Conservation (phyloP, 176 grass and related monocot genomes). For the Musa schizocarpa region DNA sequence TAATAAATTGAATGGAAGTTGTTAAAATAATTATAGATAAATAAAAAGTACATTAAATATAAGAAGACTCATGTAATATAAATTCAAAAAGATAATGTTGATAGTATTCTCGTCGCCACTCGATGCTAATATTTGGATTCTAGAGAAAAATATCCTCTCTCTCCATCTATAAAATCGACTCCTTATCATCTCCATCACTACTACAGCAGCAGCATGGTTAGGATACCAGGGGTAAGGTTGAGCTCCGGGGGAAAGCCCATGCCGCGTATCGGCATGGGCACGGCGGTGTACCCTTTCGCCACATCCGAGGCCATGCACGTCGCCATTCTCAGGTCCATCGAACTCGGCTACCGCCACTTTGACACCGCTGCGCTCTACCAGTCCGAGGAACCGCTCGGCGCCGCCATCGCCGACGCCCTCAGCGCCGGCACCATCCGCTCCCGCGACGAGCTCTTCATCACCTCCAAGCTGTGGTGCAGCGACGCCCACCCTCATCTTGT, state of each 20-base stretch:
- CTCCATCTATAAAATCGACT: too few relatives aligned
- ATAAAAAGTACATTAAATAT: too few relatives aligned
- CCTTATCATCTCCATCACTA: too few relatives aligned
- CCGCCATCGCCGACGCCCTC: constrained; percentile 40
- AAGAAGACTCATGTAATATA: too few relatives aligned
- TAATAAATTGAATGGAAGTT: too few relatives aligned
- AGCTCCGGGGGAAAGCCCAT: constrained; percentile 8
- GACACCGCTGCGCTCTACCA: constrained; percentile 53
- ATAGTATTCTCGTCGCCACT: too few relatives aligned
- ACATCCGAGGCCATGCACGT: constrained; percentile 23
- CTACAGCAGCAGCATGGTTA: neutral
- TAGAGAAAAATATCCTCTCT: too few relatives aligned
- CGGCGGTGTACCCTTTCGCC: constrained; percentile 34
- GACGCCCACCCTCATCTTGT: constrained; percentile 39
- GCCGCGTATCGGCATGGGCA: constrained; percentile 49
- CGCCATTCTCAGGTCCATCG: constrained; percentile 39
- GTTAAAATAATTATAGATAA: too few relatives aligned
- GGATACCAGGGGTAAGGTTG: constrained; percentile 14
- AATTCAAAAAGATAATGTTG: too few relatives aligned
- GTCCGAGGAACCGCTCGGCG: constrained; percentile 45
- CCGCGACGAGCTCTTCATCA: constrained; percentile 52
- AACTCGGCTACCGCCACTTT: constrained; percentile 54
- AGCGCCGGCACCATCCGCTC: constrained; percentile 29
- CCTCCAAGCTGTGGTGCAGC: constrained; percentile 68
- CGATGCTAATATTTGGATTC: too few relatives aligned